Base-by-base conservation (phyloP, 495 filamentous ascomycete species). In the Beverwykella pulmonaria region DNA sequence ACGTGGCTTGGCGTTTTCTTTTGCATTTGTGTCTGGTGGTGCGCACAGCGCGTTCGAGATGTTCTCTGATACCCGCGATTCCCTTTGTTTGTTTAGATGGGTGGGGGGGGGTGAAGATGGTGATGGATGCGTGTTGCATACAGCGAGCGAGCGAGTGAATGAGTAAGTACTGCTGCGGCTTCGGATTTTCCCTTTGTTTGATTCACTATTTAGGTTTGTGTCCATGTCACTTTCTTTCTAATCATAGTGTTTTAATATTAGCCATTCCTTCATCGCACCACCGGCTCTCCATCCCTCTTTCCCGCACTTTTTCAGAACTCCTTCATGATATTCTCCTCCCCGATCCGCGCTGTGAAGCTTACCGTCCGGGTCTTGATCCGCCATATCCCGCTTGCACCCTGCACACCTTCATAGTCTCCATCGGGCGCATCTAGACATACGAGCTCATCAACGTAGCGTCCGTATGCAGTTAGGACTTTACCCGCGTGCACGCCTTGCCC, bases 281-380 rank as follows among this genome's bases (percentile, higher is more conserved):
- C 6, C 17, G 9, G 3, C 17, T 12, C 32, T 34, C 39, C 39
- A 44, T 7, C 17, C 30, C 3, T 44, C 39, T n/a, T 10, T 10
- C 17, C 9, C 17, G 17, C 17, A 44, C 39, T 5, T 7, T 12
- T 20, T 55, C 30, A 68, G 23, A 58, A 70, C 57, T 70, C 61
- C 47, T 61, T 26, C 73, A 75, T 75, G 34, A 75, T 69, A 7
- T 47, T 63, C 61, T 72, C 69, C n/a, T 75, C 73, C 10, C 73
- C 73, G 36, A 74, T 32, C 29, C 70, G 26, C 15, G 27, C 46
- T 50, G 67, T 66, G 47, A 74, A 73, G 2, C 29, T 12, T 36
- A 75, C 69, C 30, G 67, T 70, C 22, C 74, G 19, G 29, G 30
- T 61, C 44, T 59, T 65, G 27, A 75, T 69, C 26, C 65, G 39